phyloP scores from a whole-genome alignment of 2,329 filamentous ascomycete genomes.

The Harringtonia aguacate region DNA sequence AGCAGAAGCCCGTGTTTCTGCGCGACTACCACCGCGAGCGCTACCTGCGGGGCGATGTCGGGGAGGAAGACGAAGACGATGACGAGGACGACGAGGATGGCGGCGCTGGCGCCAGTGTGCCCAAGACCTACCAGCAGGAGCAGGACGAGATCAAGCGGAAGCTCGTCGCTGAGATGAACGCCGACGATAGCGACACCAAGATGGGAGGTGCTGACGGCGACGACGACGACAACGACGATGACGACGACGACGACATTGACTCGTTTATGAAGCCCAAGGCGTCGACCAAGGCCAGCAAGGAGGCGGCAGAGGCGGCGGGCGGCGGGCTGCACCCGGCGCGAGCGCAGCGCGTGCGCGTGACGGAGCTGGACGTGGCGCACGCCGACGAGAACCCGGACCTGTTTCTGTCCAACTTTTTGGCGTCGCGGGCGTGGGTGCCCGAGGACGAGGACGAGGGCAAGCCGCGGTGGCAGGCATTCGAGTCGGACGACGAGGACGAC shows the following conservation, averaged over 20 bases:
- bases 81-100: slow-evolving; percentile 32
- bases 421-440: slow-evolving; percentile 84
- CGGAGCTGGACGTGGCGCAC: slow-evolving; percentile 54
- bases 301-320: slow-evolving; percentile 6
- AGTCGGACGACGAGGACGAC: slow-evolving; percentile 85
- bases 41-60: slow-evolving; percentile 60
- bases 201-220: slow-evolving; percentile 29
- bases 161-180: slow-evolving; percentile 73
- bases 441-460: slow-evolving; percentile 27
- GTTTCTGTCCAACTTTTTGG: slow-evolving; percentile 91
- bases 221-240: slow-evolving; percentile 33
- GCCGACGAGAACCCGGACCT: slow-evolving; percentile 81
- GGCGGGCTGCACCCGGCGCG: slow-evolving; percentile 48
- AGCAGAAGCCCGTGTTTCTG: slow-evolving; percentile 75
- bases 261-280: slow-evolving; percentile 67
- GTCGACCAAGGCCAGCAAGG: slow-evolving; percentile 20
- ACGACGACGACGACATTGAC: slow-evolving; percentile 57
- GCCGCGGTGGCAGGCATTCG: slow-evolving; percentile 65
- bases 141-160: slow-evolving; percentile 72
- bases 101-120: background rate
- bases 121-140: slow-evolving; percentile 63
- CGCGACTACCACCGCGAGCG: slow-evolving; percentile 89
- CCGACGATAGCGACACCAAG: slow-evolving; percentile 36
- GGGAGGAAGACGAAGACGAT: slow-evolving; percentile 47
- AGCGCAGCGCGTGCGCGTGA: slow-evolving; percentile 29